These are phyloP conservation scores for Pythium vanterpoolii DNA, from an alignment of 352 stramenopile genomes.

Conservation along the genomic window DNA sequence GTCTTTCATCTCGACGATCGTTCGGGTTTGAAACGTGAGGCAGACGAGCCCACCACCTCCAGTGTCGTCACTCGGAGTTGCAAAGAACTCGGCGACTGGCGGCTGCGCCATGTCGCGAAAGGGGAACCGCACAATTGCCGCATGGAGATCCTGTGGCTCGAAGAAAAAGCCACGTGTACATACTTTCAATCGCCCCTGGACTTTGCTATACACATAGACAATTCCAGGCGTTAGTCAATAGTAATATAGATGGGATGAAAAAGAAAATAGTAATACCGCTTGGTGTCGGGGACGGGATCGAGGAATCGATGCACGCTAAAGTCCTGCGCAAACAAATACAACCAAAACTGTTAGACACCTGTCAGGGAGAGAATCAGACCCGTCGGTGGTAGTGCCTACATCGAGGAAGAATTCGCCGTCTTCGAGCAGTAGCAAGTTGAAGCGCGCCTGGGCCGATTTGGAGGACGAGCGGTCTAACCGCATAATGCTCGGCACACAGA, in stretches of 20 bases:
- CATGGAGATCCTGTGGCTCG: conserved; percentile 82
- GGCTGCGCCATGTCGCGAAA: conserved; percentile 80
- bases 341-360: not conserved
- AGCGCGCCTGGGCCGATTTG: conserved; percentile 67
- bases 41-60: conserved; percentile 44
- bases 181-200: conserved; percentile 80
- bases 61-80: conserved; percentile 38
- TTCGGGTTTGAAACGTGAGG: conserved; percentile 59
- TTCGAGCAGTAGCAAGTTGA: conserved; percentile 92
- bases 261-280: conserved; percentile 36
- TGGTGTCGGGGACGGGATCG: conserved; percentile 44
- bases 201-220: conserved; percentile 37
- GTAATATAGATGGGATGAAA: not conserved
- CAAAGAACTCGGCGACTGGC: conserved; percentile 55
- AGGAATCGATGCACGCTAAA: conserved; percentile 82
- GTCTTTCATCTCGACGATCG: conserved; percentile 85
- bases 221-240: not conserved
- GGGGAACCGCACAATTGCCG: conserved; percentile 83
- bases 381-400: conserved; percentile 33
- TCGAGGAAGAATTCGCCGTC: conserved; percentile 94
- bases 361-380: not conserved
- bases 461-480: conserved; percentile 18
- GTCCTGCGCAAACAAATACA: conserved; percentile 40
- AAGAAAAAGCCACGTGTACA: conserved; percentile 91
- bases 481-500: conserved; percentile 2